A percentile compares a stretch with the other conserved stretches of the same genome.
phyloP scores from a whole-genome alignment of 352 stramenopile genomes.

The Globisporangium uncinulatum region DNA sequence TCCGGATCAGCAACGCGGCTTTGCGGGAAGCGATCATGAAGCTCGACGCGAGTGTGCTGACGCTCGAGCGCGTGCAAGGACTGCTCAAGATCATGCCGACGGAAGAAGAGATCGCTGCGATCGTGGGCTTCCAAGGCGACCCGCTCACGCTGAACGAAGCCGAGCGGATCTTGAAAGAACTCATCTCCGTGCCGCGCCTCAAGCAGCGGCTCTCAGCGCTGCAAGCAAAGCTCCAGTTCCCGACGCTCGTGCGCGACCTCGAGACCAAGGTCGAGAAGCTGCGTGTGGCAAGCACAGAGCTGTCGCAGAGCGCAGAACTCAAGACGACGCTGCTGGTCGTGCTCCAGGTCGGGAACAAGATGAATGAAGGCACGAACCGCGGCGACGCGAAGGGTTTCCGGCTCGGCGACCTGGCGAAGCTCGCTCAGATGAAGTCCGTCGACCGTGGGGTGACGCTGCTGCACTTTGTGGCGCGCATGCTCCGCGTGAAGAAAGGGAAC shows the following conservation, averaged over 20 bases:
- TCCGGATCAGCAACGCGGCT: slow-evolving; percentile 88
- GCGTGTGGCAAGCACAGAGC: slow-evolving; percentile 43
- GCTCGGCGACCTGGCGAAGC: slow-evolving; percentile 55
- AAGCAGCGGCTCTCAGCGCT: slow-evolving; percentile 57
- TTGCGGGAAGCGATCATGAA: slow-evolving; percentile 81
- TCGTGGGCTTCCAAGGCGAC: slow-evolving; percentile 59
- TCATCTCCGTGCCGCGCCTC: slow-evolving; percentile 67
- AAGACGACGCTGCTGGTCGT: slow-evolving; percentile 63
- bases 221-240: slow-evolving; percentile 64
- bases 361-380: slow-evolving; percentile 72
- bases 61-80: slow-evolving; percentile 75
- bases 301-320: slow-evolving; percentile 61
- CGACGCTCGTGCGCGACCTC: slow-evolving; percentile 49
- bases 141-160: slow-evolving; percentile 64
- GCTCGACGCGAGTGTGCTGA: slow-evolving; percentile 71
- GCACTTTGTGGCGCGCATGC: slow-evolving; percentile 69
- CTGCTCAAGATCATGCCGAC: slow-evolving; percentile 87
- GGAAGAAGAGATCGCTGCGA: slow-evolving; percentile 75
- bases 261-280: slow-evolving; percentile 67
- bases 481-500: slow-evolving; percentile 65
- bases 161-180: slow-evolving; percentile 70
- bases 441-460: slow-evolving; percentile 62
- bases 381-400: slow-evolving; percentile 72
- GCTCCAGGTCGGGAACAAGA: slow-evolving; percentile 81
- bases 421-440: slow-evolving; percentile 60